Percentiles rank a stretch among this genome's conserved stretches.
Evolutionary conservation across 140 eudicot genomes (phyloP).

Genomic region (Senecio squalidus): DNA sequence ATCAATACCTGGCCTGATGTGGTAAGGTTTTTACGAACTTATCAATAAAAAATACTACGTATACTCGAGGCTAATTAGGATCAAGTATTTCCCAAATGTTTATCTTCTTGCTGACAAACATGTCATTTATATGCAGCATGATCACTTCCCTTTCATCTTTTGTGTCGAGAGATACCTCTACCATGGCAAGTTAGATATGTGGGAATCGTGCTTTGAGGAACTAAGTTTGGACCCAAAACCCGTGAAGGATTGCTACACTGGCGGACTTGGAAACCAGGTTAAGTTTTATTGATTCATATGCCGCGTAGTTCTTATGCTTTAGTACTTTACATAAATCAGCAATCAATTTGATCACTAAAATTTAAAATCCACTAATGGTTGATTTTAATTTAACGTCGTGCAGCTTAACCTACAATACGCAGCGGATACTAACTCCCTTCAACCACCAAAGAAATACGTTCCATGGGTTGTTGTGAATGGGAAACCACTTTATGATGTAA

Average conservation of each 20-base stretch:
- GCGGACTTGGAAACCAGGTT: conserved; percentile 67
- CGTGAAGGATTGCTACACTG: conserved; percentile 52
- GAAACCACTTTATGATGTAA: conserved; percentile 78
- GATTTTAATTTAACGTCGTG: conserved; percentile 15
- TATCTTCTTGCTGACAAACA: conserved; percentile 2
- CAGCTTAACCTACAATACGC: conserved; percentile 83
- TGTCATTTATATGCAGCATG: conserved; percentile 50
- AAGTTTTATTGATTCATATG: conserved; percentile 9
- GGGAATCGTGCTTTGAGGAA: conserved; percentile 88
- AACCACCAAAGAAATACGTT: conserved; percentile 86
- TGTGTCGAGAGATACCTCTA: conserved; percentile 76
- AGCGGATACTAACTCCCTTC: conserved; percentile 58
- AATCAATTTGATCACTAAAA: not conserved
- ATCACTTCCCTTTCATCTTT: conserved; percentile 70
- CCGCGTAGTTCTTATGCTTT: not conserved
- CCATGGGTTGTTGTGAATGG: conserved; percentile 96
- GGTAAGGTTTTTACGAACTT: conserved; percentile 64
- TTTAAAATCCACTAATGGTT: not conserved
- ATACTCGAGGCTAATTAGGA: not conserved
- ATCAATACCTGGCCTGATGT: conserved; percentile 81
- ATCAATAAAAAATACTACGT: too few relatives aligned
- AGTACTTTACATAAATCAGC: not conserved
- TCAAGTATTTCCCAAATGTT: not conserved
- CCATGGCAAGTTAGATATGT: conserved; percentile 37
- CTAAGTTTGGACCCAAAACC: conserved; percentile 65